Percentiles rank a stretch among this genome's conserved stretches.
Conservation (phyloP, 331 rosid genomes). For the Cydonia oblonga region DNA sequence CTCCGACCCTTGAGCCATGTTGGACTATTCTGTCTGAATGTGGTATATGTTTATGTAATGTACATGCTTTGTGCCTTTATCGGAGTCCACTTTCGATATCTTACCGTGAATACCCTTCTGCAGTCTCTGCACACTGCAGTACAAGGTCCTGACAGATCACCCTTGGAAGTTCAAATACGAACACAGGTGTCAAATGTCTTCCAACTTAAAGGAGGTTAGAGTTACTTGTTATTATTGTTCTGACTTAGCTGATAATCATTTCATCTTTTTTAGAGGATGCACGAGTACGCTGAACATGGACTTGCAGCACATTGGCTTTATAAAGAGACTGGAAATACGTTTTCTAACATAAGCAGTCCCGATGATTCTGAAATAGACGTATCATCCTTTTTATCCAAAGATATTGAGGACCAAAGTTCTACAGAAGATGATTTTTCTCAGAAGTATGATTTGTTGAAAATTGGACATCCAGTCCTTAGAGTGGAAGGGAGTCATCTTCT, state of each 20-base stretch:
- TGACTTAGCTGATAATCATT: background rate
- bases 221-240: constrained; percentile 8
- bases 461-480: constrained; percentile 92
- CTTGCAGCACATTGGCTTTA: constrained; percentile 99
- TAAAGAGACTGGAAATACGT: constrained; percentile 67
- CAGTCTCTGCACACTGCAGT: constrained; percentile 99
- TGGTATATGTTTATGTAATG: background rate
- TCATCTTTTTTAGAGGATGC: constrained; percentile 64
- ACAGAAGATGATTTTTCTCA: constrained; percentile 28
- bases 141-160: constrained; percentile 79
- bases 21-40: background rate
- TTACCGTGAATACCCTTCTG: constrained; percentile 5
- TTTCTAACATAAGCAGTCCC: constrained; percentile 29
- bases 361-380: constrained; percentile 55
- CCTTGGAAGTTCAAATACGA: constrained; percentile 98
- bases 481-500: constrained; percentile 93
- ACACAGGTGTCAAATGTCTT: constrained; percentile 50
- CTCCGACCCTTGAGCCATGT: background rate
- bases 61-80: background rate
- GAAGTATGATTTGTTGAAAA: constrained; percentile 58
- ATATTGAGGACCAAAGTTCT: constrained; percentile 45
- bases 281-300: constrained; percentile 92
- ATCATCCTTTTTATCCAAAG: constrained; percentile 45
- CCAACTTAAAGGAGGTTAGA: background rate
- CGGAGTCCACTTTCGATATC: background rate